These are phyloP conservation scores for Pyrus hybrid DNA, from an alignment of 331 rosid genomes.

Conservation along the genomic window DNA sequence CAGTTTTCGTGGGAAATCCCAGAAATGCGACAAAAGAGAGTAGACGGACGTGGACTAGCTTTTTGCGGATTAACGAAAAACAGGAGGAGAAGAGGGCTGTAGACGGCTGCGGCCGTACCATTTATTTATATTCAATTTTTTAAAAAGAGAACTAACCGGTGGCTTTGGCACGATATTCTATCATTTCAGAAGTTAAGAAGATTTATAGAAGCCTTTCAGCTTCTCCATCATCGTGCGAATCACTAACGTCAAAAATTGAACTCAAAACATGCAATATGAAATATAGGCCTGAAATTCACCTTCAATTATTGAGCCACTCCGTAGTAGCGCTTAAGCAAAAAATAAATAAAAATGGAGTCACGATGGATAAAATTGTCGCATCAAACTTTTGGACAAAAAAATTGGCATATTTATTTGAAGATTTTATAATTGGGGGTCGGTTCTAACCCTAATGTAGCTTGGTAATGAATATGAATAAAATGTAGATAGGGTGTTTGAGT, in stretches of 20 bases:
- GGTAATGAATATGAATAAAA: background rate
- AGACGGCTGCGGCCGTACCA: background rate
- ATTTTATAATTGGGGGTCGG: background rate
- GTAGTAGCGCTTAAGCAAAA: no score
- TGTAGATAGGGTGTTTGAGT: background rate
- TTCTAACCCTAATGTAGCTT: background rate
- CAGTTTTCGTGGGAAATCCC: slow-evolving; percentile 47
- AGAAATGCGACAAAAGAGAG: slow-evolving; percentile 21
- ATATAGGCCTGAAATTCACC: fast-evolving
- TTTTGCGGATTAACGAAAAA: slow-evolving; percentile 15
- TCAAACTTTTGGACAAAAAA: background rate
- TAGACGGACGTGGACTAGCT: slow-evolving; percentile 9
- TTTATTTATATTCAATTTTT: background rate
- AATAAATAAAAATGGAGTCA: no score
- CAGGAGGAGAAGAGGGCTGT: background rate
- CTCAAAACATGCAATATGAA: no score
- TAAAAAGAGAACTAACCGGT: fast-evolving
- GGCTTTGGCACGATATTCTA: no score
- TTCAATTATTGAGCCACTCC: no score
- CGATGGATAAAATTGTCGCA: no score
- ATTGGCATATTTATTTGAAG: background rate
- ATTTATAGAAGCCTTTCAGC: no score
- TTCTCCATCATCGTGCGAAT: fast-evolving
- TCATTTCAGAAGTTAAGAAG: fast-evolving
- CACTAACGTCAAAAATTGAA: fast-evolving